A percentile compares a stretch with the other conserved stretches of the same genome.
Conservation (phyloP, 2,329 filamentous ascomycete genomes). For the Aspergillus phoenicis region DNA sequence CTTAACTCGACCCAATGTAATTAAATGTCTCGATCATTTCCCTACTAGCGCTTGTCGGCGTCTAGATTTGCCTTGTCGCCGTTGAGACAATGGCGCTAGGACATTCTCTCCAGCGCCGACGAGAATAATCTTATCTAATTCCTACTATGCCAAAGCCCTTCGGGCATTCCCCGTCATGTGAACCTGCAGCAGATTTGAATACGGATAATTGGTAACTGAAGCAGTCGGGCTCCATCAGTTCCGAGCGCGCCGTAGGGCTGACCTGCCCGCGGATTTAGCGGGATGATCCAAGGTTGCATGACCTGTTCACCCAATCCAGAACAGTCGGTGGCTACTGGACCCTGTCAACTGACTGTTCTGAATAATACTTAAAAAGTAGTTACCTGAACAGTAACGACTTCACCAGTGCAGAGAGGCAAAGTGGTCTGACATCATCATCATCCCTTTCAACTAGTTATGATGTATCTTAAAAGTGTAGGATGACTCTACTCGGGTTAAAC, state of each 20-base stretch:
- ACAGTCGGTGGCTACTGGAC: not conserved
- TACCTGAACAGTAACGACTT: not conserved
- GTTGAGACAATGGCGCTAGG: too few relatives aligned
- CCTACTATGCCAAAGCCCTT: not conserved
- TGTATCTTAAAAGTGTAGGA: not conserved
- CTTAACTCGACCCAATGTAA: too few relatives aligned
- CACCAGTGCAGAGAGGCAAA: not conserved
- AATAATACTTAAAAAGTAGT: too few relatives aligned
- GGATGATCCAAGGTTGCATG: constrained; percentile 5
- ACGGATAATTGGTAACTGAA: not conserved
- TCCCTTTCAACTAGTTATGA: not conserved
- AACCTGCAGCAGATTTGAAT: not conserved
- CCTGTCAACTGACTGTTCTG: too few relatives aligned
- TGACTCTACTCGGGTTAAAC: too few relatives aligned
- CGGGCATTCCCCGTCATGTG: not conserved
- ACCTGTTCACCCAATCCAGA: not conserved
- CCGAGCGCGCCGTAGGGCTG: constrained; percentile 13
- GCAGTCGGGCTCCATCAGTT: not conserved
- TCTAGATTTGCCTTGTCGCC: too few relatives aligned
- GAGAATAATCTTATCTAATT: too few relatives aligned
- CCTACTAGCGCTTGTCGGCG: too few relatives aligned
- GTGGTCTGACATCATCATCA: constrained; percentile 6
- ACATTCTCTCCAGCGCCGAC: too few relatives aligned
- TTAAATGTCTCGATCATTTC: too few relatives aligned
- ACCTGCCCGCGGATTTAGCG: constrained; percentile 1